Percentiles rank a stretch among this genome's conserved stretches.
Evolutionary conservation across 805 yeast genomes (phyloP).

Genomic region (Wickerhamiella australiensis): DNA sequence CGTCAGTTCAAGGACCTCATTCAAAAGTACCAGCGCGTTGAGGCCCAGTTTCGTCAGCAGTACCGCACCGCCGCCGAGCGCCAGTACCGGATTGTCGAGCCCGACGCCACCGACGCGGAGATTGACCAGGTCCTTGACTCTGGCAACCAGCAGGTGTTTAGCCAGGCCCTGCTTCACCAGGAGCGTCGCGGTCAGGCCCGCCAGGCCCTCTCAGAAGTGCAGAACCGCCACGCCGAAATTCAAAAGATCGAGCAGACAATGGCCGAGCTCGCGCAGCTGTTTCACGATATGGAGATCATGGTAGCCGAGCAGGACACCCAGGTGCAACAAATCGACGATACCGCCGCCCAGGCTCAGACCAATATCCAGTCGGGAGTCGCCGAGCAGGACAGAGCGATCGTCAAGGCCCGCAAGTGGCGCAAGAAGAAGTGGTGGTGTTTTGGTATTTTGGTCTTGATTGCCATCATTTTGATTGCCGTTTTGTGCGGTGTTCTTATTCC

Average conservation of each 20-base stretch:
- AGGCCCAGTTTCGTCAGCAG: conserved; percentile 73
- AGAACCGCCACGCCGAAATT: conserved; percentile 87
- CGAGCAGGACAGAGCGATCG: conserved; percentile 82
- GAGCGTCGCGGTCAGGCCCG: conserved; percentile 59
- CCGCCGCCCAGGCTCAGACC: conserved; percentile 70
- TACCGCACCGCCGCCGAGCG: conserved; percentile 81
- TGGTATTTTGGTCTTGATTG: conserved; percentile 21
- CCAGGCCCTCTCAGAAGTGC: conserved; percentile 90
- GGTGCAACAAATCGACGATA: conserved; percentile 69
- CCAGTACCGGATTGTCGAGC: conserved; percentile 66
- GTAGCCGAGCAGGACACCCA: conserved; percentile 91
- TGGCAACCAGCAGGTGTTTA: conserved; percentile 79
- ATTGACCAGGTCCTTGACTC: conserved; percentile 72
- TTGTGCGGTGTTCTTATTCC: conserved; percentile 11
- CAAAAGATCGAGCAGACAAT: conserved; percentile 89
- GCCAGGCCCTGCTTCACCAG: conserved; percentile 51
- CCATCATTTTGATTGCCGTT: conserved; percentile 23
- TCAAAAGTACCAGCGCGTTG: conserved; percentile 75
- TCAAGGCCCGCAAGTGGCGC: conserved; percentile 79
- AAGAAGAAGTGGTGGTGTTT: conserved; percentile 79
- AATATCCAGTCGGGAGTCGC: conserved; percentile 92
- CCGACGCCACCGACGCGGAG: conserved; percentile 53
- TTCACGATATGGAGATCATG: conserved; percentile 91
- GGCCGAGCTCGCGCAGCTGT: conserved; percentile 88
- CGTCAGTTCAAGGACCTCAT: conserved; percentile 74